A percentile compares a stretch with the other conserved stretches of the same genome.
Evolutionary conservation across 2,329 filamentous ascomycete species (phyloP).

Genomic region (Aspergillus flavus): DNA sequence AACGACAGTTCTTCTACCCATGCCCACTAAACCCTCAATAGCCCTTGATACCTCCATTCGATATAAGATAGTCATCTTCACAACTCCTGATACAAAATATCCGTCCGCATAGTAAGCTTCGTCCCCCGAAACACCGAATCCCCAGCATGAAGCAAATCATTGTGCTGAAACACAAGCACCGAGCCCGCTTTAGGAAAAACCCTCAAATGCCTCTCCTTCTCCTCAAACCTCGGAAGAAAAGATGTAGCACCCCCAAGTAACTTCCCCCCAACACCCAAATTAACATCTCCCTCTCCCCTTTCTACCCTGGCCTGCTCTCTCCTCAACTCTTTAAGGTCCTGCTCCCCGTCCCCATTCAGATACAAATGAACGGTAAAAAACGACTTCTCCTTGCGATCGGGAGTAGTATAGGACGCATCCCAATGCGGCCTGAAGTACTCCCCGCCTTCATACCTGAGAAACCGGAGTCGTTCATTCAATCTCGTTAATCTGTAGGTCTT

Average conservation of each 20-base stretch:
- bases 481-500: conserved; percentile 44
- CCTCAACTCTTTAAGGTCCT: conserved; percentile 33
- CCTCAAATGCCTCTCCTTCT: conserved; percentile 37
- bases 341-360: conserved; percentile 50
- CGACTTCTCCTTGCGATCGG: conserved; percentile 53
- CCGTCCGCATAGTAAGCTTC: conserved; percentile 60
- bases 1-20: no score
- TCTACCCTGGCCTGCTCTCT: conserved; percentile 23
- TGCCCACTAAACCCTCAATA: not conserved
- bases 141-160: conserved; percentile 55
- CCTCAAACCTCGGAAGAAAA: conserved; percentile 44
- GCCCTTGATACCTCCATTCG: not conserved
- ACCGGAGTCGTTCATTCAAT: conserved; percentile 74
- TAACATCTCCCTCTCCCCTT: conserved; percentile 17
- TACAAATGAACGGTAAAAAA: conserved; percentile 61
- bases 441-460: conserved; percentile 70
- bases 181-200: conserved; percentile 55
- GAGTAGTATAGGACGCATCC: conserved; percentile 65
- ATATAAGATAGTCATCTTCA: not conserved
- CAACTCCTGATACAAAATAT: conserved; percentile 53
- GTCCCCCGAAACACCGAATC: conserved; percentile 56
- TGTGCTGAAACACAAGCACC: conserved; percentile 60
- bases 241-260: conserved; percentile 59
- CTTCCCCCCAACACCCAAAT: conserved; percentile 31
- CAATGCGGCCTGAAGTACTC: conserved; percentile 75